Conservation (phyloP, 2,329 filamentous ascomycete species). For the Colletotrichum spinosum region DNA sequence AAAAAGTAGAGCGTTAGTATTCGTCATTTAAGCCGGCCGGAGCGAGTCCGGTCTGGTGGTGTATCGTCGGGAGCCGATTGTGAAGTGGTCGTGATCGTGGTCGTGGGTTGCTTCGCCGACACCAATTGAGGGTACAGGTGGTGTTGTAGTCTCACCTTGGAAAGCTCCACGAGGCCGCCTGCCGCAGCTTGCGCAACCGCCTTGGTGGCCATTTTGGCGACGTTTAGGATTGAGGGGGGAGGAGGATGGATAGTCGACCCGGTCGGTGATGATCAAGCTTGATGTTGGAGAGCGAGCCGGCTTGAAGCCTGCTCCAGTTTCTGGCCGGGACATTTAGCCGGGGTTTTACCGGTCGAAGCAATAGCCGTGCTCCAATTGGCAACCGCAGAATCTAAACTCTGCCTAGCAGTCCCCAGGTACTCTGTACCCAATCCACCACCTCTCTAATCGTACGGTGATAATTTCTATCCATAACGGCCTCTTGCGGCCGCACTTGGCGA, state of each 20-base stretch:
- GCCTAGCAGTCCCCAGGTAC: too few relatives aligned
- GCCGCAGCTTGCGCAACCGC: conserved; percentile 64
- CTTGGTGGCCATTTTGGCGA: conserved; percentile 70
- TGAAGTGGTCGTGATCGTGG: not conserved
- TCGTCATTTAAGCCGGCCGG: too few relatives aligned
- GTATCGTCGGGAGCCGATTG: conserved; percentile 16
- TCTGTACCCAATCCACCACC: conserved; percentile 28
- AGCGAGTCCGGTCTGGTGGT: conserved; percentile 28
- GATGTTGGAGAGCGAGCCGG: conserved; percentile 31
- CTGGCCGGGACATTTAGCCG: conserved; percentile 23
- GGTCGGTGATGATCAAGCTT: conserved; percentile 28
- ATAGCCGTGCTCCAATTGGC: conserved; percentile 37
- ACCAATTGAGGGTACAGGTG: conserved; percentile 8
- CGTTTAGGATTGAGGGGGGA: conserved; percentile 35
- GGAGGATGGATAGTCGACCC: conserved; percentile 15
- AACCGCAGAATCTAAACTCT: conserved; percentile 11
- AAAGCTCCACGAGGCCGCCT: conserved; percentile 65
- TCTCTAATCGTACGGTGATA: conserved; percentile 17
- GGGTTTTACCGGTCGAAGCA: conserved; percentile 34
- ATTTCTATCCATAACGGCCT: conserved; percentile 7
- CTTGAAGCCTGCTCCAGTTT: conserved; percentile 36
- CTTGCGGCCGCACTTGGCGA: conserved; percentile 1
- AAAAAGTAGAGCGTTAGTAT: too few relatives aligned
- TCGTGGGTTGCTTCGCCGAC: conserved; percentile 5
- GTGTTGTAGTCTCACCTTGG: conserved; percentile 61